Base-by-base conservation (phyloP, 2,329 filamentous ascomycete genomes). In the Aureobasidium melanogenum region DNA sequence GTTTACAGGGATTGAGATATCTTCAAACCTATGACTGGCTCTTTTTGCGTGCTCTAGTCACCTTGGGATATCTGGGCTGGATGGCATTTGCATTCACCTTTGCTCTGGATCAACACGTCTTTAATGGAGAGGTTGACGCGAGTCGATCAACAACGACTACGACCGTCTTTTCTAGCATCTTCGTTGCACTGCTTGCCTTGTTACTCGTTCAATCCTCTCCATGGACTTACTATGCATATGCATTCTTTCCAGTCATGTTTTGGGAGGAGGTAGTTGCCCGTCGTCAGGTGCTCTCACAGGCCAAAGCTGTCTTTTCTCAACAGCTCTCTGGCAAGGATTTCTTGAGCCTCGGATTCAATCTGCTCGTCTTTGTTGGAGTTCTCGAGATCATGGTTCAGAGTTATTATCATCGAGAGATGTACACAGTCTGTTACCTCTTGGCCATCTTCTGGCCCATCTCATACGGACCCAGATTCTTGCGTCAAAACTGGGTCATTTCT, bases 21-120 rank as follows among this genome's bases (percentile, higher is more conserved):
- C 81, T 99, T 28, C 94, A 99, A 74, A 99, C 92, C 0, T 99
- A 99, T 69, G 94, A 99, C 76, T 99, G 94, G 94, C 80, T 99
- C 2, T 99, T 99, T 75, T 77, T 99, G 38, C 83, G 94, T 63
- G 88, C 90, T 1, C 80, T 99, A 54, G 88, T 99, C 63, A 97
- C 94, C 1, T 72, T 88, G 14, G 94, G 94, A 19, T 99, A 97
- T 69, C 77, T 97, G 8, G 94, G 94, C 22, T 99, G 93, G 93
- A 95, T 97, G 70, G 88, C 88, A 1, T 99, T 92, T 73, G 91
- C 92, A 1, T 78, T 96, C 55, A 94, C 91, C 0, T 95, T 88
- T 0, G 91, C 97, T 51, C 81, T 97, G 64, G 88, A 96, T 70
- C 77, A 92, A 57, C 91, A 96, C 73, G 90, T 99, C 55, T 78